Evolutionary conservation across 2,329 filamentous ascomycete species (phyloP), one percentile per base, ranked within the genome.

Genomic region (Colletotrichum sp.): DNA sequence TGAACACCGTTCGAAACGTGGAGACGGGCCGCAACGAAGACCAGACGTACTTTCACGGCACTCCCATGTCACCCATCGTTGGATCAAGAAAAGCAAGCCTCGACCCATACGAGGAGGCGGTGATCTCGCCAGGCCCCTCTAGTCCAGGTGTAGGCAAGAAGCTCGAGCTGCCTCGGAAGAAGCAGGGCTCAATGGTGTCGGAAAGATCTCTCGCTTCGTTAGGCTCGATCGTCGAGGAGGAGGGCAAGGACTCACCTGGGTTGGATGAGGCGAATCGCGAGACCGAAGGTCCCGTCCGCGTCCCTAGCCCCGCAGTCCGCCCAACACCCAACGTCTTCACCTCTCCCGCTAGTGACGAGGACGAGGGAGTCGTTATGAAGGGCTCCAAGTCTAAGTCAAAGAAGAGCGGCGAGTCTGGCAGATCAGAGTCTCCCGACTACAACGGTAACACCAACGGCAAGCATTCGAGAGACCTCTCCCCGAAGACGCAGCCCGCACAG

Each of bases 201-300:
- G 82, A 81, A n/a, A 81, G 80, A 72, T 84, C 85, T 26, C 80
- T 81, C n/a, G 79, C 82, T 6, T 88, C 88, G 4, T 82, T 90
- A 8, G 83, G 86, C 9, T 85, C 87, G 18, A 89, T 89, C 66
- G 84, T 85, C 3, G 88, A 89, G 77, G 86, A 86, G 28, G 78
- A 78, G 7, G 79, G 79, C 48, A 80, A 79, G 36, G 74, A 78
- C 6, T 52, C 78, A 58, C 60, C 74, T 2, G 69, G 52, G 12
- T 65, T 68, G 16, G 66, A 68, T n/a, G 77, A 72, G 6, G 76
- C 78, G 16, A 76, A 77, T 5, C 69, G 62, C 32, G 67, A 76
- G 4, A 34, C 62, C 9, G 73, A 70, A 15, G 55, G 58, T 5
- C 55, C 76, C 5, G 73, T 82, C 28, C 73, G 80, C 24, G 73